A percentile compares a stretch with the other conserved stretches of the same genome.
Conservation (phyloP, 495 filamentous ascomycete genomes). For the Hypoxylon fragiforme region DNA sequence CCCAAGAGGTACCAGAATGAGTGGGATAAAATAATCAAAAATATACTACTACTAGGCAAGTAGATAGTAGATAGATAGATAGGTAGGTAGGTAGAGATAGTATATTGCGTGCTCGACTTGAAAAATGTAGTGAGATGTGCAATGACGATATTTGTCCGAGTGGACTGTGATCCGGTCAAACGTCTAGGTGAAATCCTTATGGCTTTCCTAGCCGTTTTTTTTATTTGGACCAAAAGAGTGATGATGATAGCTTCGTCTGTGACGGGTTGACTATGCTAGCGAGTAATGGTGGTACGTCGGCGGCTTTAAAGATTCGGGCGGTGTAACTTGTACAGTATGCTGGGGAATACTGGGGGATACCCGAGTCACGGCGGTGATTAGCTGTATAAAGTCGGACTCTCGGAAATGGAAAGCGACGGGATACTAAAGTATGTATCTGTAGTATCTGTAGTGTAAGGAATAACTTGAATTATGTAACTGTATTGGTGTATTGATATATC, state of each 20-base stretch:
- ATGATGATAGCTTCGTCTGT: slow-evolving; percentile 20
- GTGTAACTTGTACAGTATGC: slow-evolving; percentile 32
- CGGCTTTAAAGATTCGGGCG: slow-evolving; percentile 3
- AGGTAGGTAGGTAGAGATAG: no score
- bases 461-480: no score
- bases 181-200: slow-evolving; percentile 14
- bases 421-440: no score
- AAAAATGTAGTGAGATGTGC: slow-evolving; percentile 26
- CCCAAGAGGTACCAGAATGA: slow-evolving; percentile 12
- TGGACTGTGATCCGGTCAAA: slow-evolving; percentile 30
- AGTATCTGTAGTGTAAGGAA: background rate
- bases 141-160: slow-evolving; percentile 32
- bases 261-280: slow-evolving; percentile 17
- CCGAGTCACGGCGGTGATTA: slow-evolving; percentile 10
- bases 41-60: no score
- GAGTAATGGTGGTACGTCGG: slow-evolving; percentile 15
- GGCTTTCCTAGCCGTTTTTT: background rate
- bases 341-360: no score
- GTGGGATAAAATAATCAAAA: slow-evolving; percentile 16
- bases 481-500: no score
- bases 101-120: slow-evolving; percentile 19
- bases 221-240: slow-evolving; percentile 7
- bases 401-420: background rate
- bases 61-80: no score
- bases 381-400: background rate